Evolutionary conservation across 2,329 filamentous ascomycete genomes (phyloP).

Genomic region (Colletotrichum sp.): DNA sequence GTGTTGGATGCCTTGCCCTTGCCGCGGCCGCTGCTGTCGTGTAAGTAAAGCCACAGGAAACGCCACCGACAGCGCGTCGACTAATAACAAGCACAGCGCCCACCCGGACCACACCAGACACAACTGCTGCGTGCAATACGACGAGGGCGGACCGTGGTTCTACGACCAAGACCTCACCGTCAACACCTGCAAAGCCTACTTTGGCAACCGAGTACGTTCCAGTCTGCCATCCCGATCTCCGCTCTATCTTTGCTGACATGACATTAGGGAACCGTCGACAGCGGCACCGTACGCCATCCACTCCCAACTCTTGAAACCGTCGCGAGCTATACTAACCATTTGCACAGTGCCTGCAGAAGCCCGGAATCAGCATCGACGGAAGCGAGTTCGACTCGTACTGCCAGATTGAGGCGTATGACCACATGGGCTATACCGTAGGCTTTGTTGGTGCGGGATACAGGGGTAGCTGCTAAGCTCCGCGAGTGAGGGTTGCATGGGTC

Average conservation of each 20-base stretch:
- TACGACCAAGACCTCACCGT: not conserved
- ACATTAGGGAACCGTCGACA: not conserved
- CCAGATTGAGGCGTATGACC: not conserved
- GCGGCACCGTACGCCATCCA: not conserved
- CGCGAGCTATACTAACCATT: not conserved
- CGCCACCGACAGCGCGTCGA: fast-evolving
- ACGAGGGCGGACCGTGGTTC: not conserved
- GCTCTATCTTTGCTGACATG: not conserved
- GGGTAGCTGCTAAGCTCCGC: not conserved
- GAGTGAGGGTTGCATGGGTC: not conserved
- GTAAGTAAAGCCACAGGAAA: not conserved
- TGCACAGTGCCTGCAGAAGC: not conserved
- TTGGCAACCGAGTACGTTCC: not conserved
- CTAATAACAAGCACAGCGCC: not conserved
- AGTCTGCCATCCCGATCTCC: no score
- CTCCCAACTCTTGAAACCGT: no score
- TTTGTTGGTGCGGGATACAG: not conserved
- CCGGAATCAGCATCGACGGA: not conserved
- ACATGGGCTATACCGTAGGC: not conserved
- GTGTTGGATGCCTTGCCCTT: fast-evolving
- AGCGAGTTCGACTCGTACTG: not conserved
- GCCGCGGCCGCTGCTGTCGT: not conserved
- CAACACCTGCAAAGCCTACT: not conserved
- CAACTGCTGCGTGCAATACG: not conserved
- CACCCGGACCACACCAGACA: not conserved